These are phyloP conservation scores for Euryodendron excelsum DNA, from an alignment of 148 eudicot species.

Conservation along the genomic window DNA sequence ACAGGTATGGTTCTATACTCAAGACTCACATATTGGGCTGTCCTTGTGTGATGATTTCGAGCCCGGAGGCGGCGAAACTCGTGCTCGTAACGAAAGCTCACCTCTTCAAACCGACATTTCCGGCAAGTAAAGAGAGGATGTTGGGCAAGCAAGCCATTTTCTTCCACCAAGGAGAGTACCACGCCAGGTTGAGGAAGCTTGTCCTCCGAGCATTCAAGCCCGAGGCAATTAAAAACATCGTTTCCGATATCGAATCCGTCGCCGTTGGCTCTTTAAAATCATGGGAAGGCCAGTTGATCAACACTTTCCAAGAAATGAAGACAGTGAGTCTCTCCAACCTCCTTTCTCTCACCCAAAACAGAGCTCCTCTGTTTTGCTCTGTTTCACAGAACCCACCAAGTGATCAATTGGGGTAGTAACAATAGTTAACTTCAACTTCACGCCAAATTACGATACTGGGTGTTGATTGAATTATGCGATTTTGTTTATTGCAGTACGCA, in stretches of 20 bases:
- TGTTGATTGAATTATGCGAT: background rate
- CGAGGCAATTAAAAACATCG: conserved; percentile 48
- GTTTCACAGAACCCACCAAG: background rate
- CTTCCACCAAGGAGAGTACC: conserved; percentile 90
- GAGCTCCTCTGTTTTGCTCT: conserved; percentile 27
- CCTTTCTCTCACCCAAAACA: conserved; percentile 15
- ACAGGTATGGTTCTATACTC: conserved; percentile 83
- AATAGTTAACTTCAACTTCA: background rate
- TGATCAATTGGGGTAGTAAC: background rate
- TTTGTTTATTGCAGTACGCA: conserved; percentile 61
- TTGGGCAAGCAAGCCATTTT: conserved; percentile 90
- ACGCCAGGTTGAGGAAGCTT: conserved; percentile 60
- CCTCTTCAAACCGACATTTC: conserved; percentile 93
- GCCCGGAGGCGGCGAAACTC: conserved; percentile 77
- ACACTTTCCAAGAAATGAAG: conserved; percentile 87
- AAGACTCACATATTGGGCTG: conserved; percentile 88
- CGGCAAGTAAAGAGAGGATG: conserved; percentile 95
- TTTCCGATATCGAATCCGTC: conserved; percentile 56
- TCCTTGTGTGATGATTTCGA: conserved; percentile 86
- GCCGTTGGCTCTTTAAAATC: conserved; percentile 48
- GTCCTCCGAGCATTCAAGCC: conserved; percentile 80
- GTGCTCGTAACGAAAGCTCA: conserved; percentile 64
- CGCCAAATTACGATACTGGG: no score
- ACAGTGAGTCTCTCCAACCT: conserved; percentile 38
- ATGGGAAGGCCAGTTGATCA: conserved; percentile 50